Evolutionary conservation across 306 rosid genomes (phyloP).

Genomic region (Dryas octopetala): DNA sequence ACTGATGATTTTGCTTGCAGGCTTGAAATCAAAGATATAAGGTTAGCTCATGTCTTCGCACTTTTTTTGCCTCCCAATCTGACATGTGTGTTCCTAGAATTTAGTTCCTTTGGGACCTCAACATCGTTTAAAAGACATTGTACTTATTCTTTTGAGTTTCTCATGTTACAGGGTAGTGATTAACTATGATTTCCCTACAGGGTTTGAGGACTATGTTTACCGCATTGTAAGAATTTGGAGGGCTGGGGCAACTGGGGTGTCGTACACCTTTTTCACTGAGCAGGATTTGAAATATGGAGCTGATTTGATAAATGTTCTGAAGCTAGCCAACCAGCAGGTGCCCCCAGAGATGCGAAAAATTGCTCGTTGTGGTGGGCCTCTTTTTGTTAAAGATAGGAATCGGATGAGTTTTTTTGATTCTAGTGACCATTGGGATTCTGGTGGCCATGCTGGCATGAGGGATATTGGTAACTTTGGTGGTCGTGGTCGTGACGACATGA

Average conservation of each 20-base stretch:
- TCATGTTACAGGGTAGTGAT: constrained; percentile 70
- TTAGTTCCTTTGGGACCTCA: constrained; percentile 8
- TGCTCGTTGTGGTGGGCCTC: constrained; percentile 75
- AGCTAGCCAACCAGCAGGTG: constrained; percentile 93
- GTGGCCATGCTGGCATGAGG: constrained; percentile 53
- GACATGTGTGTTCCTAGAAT: constrained; percentile 5
- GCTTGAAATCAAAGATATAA: constrained; percentile 97
- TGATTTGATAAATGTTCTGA: constrained; percentile 88
- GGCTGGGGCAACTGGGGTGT: constrained; percentile 93
- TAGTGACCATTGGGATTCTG: constrained; percentile 53
- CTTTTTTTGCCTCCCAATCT: background rate
- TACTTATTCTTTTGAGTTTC: constrained; percentile 5
- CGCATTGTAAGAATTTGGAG: constrained; percentile 96
- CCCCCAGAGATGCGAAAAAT: constrained; percentile 85
- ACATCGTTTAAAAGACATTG: background rate
- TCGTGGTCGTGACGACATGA: constrained; percentile 1
- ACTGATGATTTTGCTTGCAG: constrained; percentile 99
- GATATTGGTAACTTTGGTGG: constrained; percentile 46
- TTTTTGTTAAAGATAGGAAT: constrained; percentile 74
- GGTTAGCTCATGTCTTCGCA: constrained; percentile 43
- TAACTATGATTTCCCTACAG: constrained; percentile 96
- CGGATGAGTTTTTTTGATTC: constrained; percentile 58
- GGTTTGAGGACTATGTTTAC: constrained; percentile 94
- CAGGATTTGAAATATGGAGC: constrained; percentile 95
- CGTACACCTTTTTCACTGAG: constrained; percentile 92